Percentiles rank a stretch among this genome's conserved stretches.
Evolutionary conservation across 2,329 filamentous ascomycete genomes (phyloP).

Genomic region (Didymella glomerata): DNA sequence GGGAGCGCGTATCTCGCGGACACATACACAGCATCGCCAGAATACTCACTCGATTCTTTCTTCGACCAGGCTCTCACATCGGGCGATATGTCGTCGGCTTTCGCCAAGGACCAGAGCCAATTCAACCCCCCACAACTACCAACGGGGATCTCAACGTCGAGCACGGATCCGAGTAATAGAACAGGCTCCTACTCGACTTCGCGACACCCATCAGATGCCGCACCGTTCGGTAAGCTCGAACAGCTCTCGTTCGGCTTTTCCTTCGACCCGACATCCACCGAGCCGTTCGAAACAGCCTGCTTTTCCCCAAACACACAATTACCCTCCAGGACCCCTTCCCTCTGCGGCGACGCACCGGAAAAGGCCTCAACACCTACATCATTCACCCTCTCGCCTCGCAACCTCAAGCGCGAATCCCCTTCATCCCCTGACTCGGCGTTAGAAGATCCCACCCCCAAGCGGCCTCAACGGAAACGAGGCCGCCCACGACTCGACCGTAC

Average conservation of each 20-base stretch:
- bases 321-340: conserved; percentile 45
- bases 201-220: conserved; percentile 29
- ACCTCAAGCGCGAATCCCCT: conserved; percentile 45
- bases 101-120: conserved; percentile 27
- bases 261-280: conserved; percentile 28
- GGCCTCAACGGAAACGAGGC: conserved; percentile 43
- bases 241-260: conserved; percentile 31
- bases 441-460: conserved; percentile 36
- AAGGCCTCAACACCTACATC: conserved; percentile 27
- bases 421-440: conserved; percentile 27
- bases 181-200: conserved; percentile 21
- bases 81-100: conserved; percentile 30
- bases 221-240: conserved; percentile 34
- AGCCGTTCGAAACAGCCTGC: conserved; percentile 27
- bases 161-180: conserved; percentile 22
- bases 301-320: conserved; percentile 30
- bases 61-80: conserved; percentile 42
- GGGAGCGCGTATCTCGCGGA: conserved; percentile 39
- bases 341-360: conserved; percentile 42
- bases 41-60: conserved; percentile 40
- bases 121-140: conserved; percentile 30
- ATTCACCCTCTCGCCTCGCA: conserved; percentile 39
- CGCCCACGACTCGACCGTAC: conserved; percentile 43
- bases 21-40: conserved; percentile 32
- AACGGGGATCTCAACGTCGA: conserved; percentile 26